Evolutionary conservation across 345 rosid species (phyloP).

Genomic region (Brassica carinata): DNA sequence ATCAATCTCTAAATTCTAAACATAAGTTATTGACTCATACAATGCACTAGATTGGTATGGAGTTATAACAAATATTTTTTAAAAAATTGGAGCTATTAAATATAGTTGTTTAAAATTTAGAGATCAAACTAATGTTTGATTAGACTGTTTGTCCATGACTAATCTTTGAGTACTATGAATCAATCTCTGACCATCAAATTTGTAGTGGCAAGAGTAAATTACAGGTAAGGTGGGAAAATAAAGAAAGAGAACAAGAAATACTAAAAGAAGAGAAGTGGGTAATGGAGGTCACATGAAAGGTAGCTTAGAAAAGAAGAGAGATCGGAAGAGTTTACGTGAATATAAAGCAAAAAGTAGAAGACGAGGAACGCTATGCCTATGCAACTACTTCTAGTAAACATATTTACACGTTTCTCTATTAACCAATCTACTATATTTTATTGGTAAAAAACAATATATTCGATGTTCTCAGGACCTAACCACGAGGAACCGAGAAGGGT

Average conservation of each 20-base stretch:
- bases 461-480: conserved; percentile 8
- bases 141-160: not conserved
- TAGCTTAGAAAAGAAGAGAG: conserved; percentile 38
- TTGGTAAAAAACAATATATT: conserved; percentile 14
- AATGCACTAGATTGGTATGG: not conserved
- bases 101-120: not conserved
- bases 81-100: no score
- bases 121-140: not conserved
- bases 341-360: conserved; percentile 31
- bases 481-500: conserved; percentile 26
- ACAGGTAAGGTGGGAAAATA: not conserved
- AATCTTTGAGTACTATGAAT: not conserved
- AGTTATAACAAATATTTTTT: no score
- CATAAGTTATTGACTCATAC: not conserved
- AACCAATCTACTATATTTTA: not conserved
- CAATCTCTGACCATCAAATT: not conserved
- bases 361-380: conserved; percentile 30
- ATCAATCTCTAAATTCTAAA: not conserved
- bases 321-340: conserved; percentile 30
- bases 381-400: not conserved
- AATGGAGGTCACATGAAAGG: conserved; percentile 39
- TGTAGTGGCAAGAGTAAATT: not conserved
- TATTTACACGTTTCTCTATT: conserved; percentile 32
- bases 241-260: not conserved
- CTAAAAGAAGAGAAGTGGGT: conserved; percentile 16